Evolutionary conservation across 257 asterid species (phyloP), one percentile per base, ranked within the genome.

Genomic region (Solanum pennellii): DNA sequence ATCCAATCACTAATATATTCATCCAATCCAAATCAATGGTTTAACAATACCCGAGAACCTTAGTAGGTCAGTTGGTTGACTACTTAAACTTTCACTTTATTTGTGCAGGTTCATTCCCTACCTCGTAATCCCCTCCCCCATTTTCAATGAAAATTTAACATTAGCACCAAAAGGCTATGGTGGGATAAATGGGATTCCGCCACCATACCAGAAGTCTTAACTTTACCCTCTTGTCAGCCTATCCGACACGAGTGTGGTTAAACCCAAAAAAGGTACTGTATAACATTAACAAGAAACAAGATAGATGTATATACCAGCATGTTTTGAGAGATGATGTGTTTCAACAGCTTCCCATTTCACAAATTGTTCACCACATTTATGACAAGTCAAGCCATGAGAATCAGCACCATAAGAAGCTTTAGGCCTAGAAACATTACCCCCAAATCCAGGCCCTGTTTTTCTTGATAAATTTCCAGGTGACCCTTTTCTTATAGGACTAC

Each of bases 321-420:
- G 99, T 73, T 91, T 94, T 90, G 97, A 94, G 87, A 94, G 97
- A 47, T 95, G 98, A 90, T 97, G 99, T 10, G 92, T 92, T 90
- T 97, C 98, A 3, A 94, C 91, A 60, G 95, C 98, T 76, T 95
- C 98, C 94, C 92, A 92, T 77, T 93, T 92, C 1, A 86, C 88
- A 87, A 97, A 94, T 44, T 89, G 94, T 56, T 97, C 98, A 10
- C 97, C 94, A 56, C 99, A 97, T 89, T 93, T 97, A 71, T 92
- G 98, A 89, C 99, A 97, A 83, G 89, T 89, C 83, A 91, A 76
- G 18, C 94, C 95, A 66, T 87, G 87, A 23, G 82, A 89, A 87
- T 92, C 97, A 1, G 89, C 83, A 15, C 96, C 98, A 25, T 90
- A 87, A 2, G 94, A 94, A 83, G 91, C 86, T 89, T 95, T 91